These are phyloP conservation scores for Didymella pomorum DNA, from an alignment of 2,329 filamentous ascomycete genomes.

Conservation along the genomic window DNA sequence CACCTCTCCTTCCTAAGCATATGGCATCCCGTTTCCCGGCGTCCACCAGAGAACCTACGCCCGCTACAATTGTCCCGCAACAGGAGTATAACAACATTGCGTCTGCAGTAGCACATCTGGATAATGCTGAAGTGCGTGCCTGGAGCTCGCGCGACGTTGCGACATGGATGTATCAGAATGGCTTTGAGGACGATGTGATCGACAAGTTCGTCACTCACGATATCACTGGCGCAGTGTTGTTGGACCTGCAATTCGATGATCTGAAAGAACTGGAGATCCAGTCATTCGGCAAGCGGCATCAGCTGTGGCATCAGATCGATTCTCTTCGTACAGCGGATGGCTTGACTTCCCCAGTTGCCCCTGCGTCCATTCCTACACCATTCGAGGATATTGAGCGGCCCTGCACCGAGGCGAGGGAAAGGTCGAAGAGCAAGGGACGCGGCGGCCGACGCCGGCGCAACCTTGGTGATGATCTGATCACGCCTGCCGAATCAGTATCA, in stretches of 20 bases:
- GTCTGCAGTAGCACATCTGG: slow-evolving; percentile 62
- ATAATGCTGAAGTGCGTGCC: slow-evolving; percentile 65
- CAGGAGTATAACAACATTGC: slow-evolving; percentile 62
- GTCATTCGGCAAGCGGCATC: slow-evolving; percentile 82
- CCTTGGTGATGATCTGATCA: slow-evolving; percentile 69
- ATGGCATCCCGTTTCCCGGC: slow-evolving; percentile 54
- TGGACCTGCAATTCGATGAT: slow-evolving; percentile 92
- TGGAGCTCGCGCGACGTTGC: slow-evolving; percentile 82
- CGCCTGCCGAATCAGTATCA: slow-evolving; percentile 83
- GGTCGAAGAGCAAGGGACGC: slow-evolving; percentile 49
- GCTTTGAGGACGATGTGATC: slow-evolving; percentile 78
- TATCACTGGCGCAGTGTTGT: slow-evolving; percentile 85
- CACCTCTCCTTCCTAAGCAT: slow-evolving; percentile 74
- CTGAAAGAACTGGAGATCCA: slow-evolving; percentile 80
- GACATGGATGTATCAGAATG: slow-evolving; percentile 84
- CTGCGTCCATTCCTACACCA: slow-evolving; percentile 57
- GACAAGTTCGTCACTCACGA: slow-evolving; percentile 91
- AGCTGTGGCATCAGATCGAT: slow-evolving; percentile 82
- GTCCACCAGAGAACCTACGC: slow-evolving; percentile 51
- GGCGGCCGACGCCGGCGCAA: slow-evolving; percentile 51
- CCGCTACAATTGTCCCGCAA: slow-evolving; percentile 48
- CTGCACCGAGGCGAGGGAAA: slow-evolving; percentile 48
- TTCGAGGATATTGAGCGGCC: slow-evolving; percentile 59
- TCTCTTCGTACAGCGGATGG: slow-evolving; percentile 63
- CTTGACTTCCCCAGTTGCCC: slow-evolving; percentile 49